Percentiles rank a stretch among this genome's conserved stretches.
These are phyloP conservation scores for Tuber indicum DNA, from an alignment of 495 filamentous ascomycete genomes.

Conservation along the genomic window DNA sequence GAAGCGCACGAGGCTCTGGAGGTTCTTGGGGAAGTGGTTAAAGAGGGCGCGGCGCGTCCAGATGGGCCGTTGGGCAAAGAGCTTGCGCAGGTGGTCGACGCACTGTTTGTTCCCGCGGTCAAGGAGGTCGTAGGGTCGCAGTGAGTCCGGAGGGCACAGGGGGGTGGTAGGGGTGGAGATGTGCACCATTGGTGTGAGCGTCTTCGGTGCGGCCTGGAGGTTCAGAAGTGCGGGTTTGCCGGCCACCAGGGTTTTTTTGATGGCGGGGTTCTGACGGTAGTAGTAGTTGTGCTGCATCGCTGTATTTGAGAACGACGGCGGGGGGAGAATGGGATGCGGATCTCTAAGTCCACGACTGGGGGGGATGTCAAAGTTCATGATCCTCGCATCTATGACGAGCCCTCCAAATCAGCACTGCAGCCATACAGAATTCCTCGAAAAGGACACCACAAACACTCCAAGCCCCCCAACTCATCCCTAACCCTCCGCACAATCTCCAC, in stretches of 20 bases:
- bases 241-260: slow-evolving; percentile 50
- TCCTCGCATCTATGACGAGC: slow-evolving; percentile 51
- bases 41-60: slow-evolving; percentile 75
- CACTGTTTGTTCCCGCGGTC: slow-evolving; percentile 47
- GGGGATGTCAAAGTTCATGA: slow-evolving; percentile 68
- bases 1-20: slow-evolving; percentile 39
- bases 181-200: slow-evolving; percentile 56
- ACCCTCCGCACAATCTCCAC: background rate
- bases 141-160: slow-evolving; percentile 21
- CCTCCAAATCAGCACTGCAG: background rate
- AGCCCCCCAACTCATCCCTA: background rate
- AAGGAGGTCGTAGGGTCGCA: slow-evolving; percentile 51
- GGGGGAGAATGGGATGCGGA: slow-evolving; percentile 67
- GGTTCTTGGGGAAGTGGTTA: slow-evolving; percentile 50
- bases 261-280: slow-evolving; percentile 57
- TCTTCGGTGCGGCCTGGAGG: slow-evolving; percentile 49
- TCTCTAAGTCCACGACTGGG: slow-evolving; percentile 54
- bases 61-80: slow-evolving; percentile 69
- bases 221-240: slow-evolving; percentile 53
- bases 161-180: slow-evolving; percentile 54
- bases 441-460: background rate
- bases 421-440: background rate
- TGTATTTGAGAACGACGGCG: slow-evolving; percentile 57
- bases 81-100: slow-evolving; percentile 52
- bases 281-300: slow-evolving; percentile 42